A percentile compares a stretch with the other conserved stretches of the same genome.
phyloP scores from a whole-genome alignment of 129 eudicot species.

The Erigeron canadensis region DNA sequence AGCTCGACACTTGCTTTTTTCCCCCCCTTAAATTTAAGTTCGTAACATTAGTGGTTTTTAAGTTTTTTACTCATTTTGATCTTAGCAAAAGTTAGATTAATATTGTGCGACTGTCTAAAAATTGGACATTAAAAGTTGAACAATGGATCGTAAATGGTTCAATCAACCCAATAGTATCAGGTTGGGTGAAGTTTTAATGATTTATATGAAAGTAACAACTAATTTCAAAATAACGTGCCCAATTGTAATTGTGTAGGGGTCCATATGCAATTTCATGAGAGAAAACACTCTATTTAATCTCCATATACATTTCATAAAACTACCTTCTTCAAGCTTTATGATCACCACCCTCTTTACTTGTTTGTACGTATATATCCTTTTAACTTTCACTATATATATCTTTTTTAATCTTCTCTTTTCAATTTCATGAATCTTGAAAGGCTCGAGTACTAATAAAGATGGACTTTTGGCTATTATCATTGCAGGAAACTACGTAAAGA shows the following conservation, averaged over 20 bases:
- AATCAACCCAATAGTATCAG: neutral
- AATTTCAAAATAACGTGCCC: slow-evolving; percentile 7
- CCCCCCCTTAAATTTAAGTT: too few relatives aligned
- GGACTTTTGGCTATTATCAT: neutral
- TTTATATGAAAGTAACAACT: slow-evolving; percentile 7
- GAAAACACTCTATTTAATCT: slow-evolving; percentile 31
- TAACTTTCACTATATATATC: neutral
- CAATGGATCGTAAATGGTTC: neutral
- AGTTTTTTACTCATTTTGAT: neutral
- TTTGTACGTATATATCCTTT: slow-evolving; percentile 16
- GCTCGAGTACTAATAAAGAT: neutral
- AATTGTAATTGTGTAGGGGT: slow-evolving; percentile 35
- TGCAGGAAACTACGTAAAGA: slow-evolving; percentile 19
- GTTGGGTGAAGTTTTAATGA: slow-evolving; percentile 14
- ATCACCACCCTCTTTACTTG: slow-evolving; percentile 23
- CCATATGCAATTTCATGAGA: slow-evolving; percentile 28
- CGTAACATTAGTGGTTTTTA: neutral
- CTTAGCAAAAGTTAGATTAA: neutral
- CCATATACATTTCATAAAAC: slow-evolving; percentile 29
- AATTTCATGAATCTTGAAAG: neutral
- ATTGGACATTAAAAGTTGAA: too few relatives aligned
- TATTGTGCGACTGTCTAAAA: neutral
- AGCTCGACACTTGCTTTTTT: too few relatives aligned
- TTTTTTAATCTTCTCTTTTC: neutral
- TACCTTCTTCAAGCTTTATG: slow-evolving; percentile 22